Conservation (phyloP, 2,329 filamentous ascomycete species). For the Nigrograna mackinnonii region DNA sequence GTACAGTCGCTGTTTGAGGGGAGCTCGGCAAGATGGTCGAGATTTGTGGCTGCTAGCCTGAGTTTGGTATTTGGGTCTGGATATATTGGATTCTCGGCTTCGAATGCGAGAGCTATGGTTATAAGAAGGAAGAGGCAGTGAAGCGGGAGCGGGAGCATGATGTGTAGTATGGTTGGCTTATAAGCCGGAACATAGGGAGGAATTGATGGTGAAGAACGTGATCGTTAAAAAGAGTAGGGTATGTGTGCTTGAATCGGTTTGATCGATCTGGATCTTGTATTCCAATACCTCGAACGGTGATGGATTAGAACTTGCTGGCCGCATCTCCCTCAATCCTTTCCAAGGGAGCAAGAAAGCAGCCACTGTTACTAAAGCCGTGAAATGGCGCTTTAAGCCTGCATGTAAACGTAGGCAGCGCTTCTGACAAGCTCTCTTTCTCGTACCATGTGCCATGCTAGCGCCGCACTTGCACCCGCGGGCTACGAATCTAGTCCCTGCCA, state of each 20-base stretch:
- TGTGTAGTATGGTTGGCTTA: neutral
- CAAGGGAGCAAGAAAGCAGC: constrained; percentile 2
- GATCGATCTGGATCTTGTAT: too few relatives aligned
- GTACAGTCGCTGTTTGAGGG: constrained; percentile 48
- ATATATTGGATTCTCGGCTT: constrained; percentile 46
- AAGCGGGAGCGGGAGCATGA: neutral
- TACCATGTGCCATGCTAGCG: neutral
- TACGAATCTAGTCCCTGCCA: constrained; percentile 53
- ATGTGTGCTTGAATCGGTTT: neutral
- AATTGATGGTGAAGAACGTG: neutral
- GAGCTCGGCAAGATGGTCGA: constrained; percentile 49
- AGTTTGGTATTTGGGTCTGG: constrained; percentile 43
- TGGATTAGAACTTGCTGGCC: neutral
- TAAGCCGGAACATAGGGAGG: neutral
- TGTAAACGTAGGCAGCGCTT: too few relatives aligned
- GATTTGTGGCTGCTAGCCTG: constrained; percentile 46
- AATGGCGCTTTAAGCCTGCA: neutral
- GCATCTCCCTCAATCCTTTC: neutral
- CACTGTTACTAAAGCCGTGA: neutral
- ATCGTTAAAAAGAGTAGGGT: neutral
- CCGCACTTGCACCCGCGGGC: constrained; percentile 50
- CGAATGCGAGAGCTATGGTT: constrained; percentile 20
- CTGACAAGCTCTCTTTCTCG: too few relatives aligned
- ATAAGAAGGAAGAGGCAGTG: constrained; percentile 13
- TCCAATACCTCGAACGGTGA: too few relatives aligned